Evolutionary conservation across 768 basidiomycete genomes (phyloP), one percentile per base, ranked within the genome.

Genomic region (Pholiota molesta): DNA sequence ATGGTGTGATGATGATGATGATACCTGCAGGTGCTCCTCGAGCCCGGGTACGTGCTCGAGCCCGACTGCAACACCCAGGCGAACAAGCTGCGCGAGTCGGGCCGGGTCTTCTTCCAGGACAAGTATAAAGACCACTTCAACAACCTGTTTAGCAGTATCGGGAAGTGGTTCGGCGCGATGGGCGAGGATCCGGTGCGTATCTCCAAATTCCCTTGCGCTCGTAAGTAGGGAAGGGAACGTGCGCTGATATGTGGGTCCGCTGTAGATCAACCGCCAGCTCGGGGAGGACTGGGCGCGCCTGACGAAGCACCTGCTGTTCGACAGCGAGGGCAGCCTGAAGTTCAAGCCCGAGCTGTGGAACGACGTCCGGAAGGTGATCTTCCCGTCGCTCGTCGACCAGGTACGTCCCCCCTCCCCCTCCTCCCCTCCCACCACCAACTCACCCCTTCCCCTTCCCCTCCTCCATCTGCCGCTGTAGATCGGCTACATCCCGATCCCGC

Each of bases 341-440:
- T 97, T 94, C 84, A 98, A 98, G 80, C 84, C 88, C 3, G 84
- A 89, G 33, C 78, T 99, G 2, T 94, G 96, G 96, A 85, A 86
- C 66, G 97, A 99, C 71, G 86, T 98, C 47, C 81, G 95, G 39
- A 82, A 82, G 39, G 89, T 94, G 57, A 92, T 98, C 60, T 68
- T 97, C 0, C 96, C 97, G 7, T 77, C 83, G 6, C 74, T 97
- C 39, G 86, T 95, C 67, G 82, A 90, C 39, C 82, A 90, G 77
- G 88, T 95, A 65, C 57, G 82, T 39, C 31, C n/a, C n/a, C 31
- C 9, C 8, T 7, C 14, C 37, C 26, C 45, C 9, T 6, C 37
- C 5, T 14, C 35, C n/a, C 5, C 2, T 14, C 37, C 47, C 1
- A 19, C 6, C 16, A 28, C 37, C n/a, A n/a, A n/a, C n/a, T n/a